Evolutionary conservation across 2,329 filamentous ascomycete species (phyloP), one percentile per base, ranked within the genome.

Genomic region (Aspergillus cejpii): DNA sequence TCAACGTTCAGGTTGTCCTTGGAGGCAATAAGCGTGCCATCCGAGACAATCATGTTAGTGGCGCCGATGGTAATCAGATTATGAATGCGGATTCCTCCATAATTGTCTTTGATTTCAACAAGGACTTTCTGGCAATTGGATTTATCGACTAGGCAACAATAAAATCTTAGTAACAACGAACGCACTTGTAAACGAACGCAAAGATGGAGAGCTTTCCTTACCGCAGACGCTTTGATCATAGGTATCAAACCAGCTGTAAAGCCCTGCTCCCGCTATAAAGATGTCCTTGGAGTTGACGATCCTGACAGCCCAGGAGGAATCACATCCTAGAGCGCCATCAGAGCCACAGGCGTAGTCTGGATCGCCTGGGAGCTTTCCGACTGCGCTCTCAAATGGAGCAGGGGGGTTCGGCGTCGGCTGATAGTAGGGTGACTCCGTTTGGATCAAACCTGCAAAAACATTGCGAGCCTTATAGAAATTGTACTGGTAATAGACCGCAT

Each of bases 351-450:
- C 24, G 40, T 20, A 10, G 11, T 36, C 19, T 12, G 76, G 77
- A 50, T 81, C 77, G 45, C 69, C 61, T 43, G 74, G 63, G 10
- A 66, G 57, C 1, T 62, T 34, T 15, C 70, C 66, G 0, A 66
- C 55, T 2, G 59, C 65, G 23, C 5, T 24, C 23, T 8, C 23
- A 65, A 84, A 85, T 1, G 80, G 83, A 6, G 68, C 67, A 0
- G 74, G 71, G 0, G 82, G 78, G 37, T 67, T 68, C 0, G 83
- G 83, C 57, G 76, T 79, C 19, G 81, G 79, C 62, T 87, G 83
- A 65, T 78, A 85, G 66, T 87, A 87, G 0, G 83, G 78, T 3
- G 83, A 81, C 63, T 87, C 83, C 39, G 82, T 81, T 60, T 87
- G 83, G 38, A 81, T 76, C 54, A 80, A 74, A 14, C 79, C 80